phyloP scores from a whole-genome alignment of 1,139 yeast genomes.

The Zygosaccharomyces sapae region DNA sequence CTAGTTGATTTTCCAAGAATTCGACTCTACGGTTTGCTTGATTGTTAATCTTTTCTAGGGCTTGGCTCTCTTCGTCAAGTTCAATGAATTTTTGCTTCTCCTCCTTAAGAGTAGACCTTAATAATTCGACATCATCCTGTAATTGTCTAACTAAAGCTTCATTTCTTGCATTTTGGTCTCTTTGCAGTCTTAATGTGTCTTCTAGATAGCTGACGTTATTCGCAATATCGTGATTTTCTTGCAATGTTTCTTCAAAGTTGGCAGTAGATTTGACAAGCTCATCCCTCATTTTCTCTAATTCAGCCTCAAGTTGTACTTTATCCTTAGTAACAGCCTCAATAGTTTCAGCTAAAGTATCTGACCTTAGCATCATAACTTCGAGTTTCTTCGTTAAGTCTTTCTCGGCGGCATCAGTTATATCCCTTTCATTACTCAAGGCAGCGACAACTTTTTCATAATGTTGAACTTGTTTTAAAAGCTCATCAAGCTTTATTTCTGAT shows the following conservation, averaged over 20 bases:
- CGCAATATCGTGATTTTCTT: constrained; percentile 43
- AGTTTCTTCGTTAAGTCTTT: constrained; percentile 37
- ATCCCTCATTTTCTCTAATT: constrained; percentile 47
- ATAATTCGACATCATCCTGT: constrained; percentile 32
- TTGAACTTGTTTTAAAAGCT: constrained; percentile 49
- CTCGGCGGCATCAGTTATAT: constrained; percentile 44
- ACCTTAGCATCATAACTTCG: constrained; percentile 42
- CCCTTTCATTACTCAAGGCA: constrained; percentile 47
- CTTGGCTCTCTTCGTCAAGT: constrained; percentile 37
- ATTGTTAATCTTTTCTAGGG: constrained; percentile 34
- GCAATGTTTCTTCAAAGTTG: constrained; percentile 44
- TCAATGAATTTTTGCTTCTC: constrained; percentile 39
- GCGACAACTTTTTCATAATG: constrained; percentile 44
- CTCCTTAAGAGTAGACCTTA: constrained; percentile 30
- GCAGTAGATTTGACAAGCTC: constrained; percentile 44
- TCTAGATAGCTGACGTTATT: constrained; percentile 32
- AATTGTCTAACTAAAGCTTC: constrained; percentile 39
- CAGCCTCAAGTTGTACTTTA: constrained; percentile 47
- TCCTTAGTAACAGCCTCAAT: constrained; percentile 37
- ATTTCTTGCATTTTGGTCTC: constrained; percentile 32
- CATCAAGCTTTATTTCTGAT: constrained; percentile 50
- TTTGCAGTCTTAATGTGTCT: constrained; percentile 34
- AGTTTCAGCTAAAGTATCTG: constrained; percentile 44
- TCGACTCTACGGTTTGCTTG: constrained; percentile 38
- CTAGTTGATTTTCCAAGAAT: constrained; percentile 38